Evolutionary conservation across 768 basidiomycete genomes (phyloP).

Genomic region (Russula emetica): DNA sequence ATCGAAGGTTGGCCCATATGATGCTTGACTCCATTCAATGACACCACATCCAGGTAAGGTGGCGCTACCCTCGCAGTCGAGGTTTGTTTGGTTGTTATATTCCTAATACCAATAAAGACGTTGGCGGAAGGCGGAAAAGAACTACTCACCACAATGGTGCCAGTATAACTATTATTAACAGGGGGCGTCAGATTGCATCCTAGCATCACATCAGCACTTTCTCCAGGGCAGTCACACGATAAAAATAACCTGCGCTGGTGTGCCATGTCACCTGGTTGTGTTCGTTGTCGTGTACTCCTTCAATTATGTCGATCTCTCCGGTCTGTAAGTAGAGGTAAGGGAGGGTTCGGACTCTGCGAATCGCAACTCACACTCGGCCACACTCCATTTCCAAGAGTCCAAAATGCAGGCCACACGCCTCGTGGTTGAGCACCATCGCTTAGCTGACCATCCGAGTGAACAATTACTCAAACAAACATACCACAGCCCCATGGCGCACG

Average conservation of each 20-base stretch:
- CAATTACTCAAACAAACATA: slow-evolving; percentile 35
- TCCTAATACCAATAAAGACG: slow-evolving; percentile 33
- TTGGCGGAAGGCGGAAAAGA: background rate
- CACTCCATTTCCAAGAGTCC: slow-evolving; percentile 55
- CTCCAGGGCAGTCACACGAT: background rate
- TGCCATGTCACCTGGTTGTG: slow-evolving; percentile 86
- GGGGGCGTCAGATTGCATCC: slow-evolving; percentile 57
- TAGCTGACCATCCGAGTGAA: background rate
- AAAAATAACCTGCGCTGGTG: slow-evolving; percentile 51
- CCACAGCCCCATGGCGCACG: slow-evolving; percentile 90
- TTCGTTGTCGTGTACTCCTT: slow-evolving; percentile 79
- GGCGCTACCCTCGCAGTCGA: slow-evolving; percentile 50
- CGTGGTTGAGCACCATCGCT: background rate
- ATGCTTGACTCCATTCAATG: slow-evolving; percentile 73
- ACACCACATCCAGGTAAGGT: slow-evolving; percentile 66
- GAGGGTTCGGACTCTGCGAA: slow-evolving; percentile 9
- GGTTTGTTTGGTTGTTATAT: slow-evolving; percentile 48
- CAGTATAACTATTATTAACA: slow-evolving; percentile 49
- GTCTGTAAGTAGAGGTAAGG: slow-evolving; percentile 40
- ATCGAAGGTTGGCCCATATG: slow-evolving; percentile 82
- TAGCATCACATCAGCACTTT: slow-evolving; percentile 28
- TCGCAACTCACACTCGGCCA: slow-evolving; percentile 58
- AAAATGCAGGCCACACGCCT: slow-evolving; percentile 85
- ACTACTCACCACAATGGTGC: slow-evolving; percentile 53
- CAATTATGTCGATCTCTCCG: slow-evolving; percentile 81